Evolutionary conservation across 495 filamentous ascomycete genomes (phyloP).

Genomic region (Neurospora sp.): DNA sequence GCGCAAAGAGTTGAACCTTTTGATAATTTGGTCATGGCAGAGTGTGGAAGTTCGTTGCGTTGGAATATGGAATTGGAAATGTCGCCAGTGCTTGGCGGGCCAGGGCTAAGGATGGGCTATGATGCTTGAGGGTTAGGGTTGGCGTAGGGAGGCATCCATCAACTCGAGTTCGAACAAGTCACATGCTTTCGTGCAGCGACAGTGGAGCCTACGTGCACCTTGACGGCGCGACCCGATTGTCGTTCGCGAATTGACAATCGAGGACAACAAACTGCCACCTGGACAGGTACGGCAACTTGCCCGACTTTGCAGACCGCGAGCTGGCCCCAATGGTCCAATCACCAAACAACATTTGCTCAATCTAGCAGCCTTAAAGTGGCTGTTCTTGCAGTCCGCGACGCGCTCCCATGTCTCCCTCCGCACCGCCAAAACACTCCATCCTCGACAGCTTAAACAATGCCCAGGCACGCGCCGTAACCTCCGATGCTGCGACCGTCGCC

Average conservation of each 20-base stretch:
- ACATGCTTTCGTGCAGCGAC: background rate
- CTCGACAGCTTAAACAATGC: slow-evolving; percentile 71
- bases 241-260: background rate
- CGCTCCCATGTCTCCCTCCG: slow-evolving; percentile 1
- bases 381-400: background rate
- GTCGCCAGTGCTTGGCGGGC: background rate
- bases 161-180: background rate
- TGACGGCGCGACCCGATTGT: background rate
- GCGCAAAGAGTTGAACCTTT: background rate
- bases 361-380: background rate
- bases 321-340: background rate
- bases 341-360: background rate
- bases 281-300: background rate
- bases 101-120: background rate
- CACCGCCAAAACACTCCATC: slow-evolving; percentile 10
- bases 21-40: background rate
- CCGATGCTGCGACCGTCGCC: slow-evolving; percentile 66
- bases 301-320: background rate
- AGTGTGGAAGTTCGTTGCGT: background rate
- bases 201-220: background rate
- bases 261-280: background rate
- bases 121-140: background rate
- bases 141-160: background rate
- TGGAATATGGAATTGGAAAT: background rate
- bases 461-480: slow-evolving; percentile 78